Evolutionary conservation across 768 basidiomycete genomes (phyloP), one percentile per base, ranked within the genome.

Genomic region (Daedaleopsis sinensis): DNA sequence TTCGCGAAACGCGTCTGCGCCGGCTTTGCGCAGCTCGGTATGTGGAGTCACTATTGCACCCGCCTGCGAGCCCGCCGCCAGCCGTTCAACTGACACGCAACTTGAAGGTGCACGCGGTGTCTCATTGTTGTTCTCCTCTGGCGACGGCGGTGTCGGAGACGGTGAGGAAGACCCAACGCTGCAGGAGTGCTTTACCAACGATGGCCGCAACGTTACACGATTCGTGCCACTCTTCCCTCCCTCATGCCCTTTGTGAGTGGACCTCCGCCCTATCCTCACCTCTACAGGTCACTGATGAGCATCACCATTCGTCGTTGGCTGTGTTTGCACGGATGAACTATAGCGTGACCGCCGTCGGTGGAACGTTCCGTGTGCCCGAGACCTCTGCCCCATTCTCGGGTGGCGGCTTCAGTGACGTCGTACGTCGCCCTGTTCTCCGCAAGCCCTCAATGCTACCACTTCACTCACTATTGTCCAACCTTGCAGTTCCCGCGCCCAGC

Each of bases 281-380:
- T 3, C 27, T 32, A 32, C 27, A 32, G n/a, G 27, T 32, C 27
- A 32, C 27, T 32, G 27, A 32, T 7, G 27, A 32, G 7, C 27
- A 32, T 32, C 27, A 32, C 3, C 27, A 32, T 32, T 7, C 27
- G 7, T 7, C n/a, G n/a, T n/a, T n/a, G n/a, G n/a, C n/a, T n/a
- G n/a, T n/a, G n/a, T n/a, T n/a, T n/a, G n/a, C n/a, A n/a, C n/a
- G n/a, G n/a, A n/a, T n/a, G n/a, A n/a, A n/a, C n/a, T n/a, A n/a
- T 3, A 91, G 89, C 63, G 86, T 90, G 19, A 93, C 90, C 4
- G 63, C 86, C 3, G 89, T 93, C 3, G 90, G 90, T 8, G 90
- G 84, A 9, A 91, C 90, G 1, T 72, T 71, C 23, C 60, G 63
- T 42, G 73, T 88, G 53, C 89, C 87, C 0, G 90, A 92, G 70